Evolutionary conservation across 2,329 filamentous ascomycete species (phyloP).

Genomic region (Phyllosticta citriasiana): DNA sequence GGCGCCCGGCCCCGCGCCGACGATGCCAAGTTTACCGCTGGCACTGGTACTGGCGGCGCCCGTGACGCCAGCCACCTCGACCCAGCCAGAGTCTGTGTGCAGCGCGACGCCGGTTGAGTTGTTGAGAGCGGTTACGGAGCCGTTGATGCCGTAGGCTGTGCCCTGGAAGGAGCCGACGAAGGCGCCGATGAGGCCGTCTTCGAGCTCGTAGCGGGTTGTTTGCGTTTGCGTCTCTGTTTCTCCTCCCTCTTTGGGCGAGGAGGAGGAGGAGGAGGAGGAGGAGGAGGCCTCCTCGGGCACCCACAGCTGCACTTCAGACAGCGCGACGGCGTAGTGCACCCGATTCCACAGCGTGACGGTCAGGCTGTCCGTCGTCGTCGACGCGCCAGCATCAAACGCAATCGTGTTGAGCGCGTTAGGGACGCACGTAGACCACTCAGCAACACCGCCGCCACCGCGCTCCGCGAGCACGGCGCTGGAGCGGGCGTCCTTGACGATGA

Average conservation of each 20-base stretch:
- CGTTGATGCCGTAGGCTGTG: not conserved
- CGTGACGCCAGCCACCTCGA: not conserved
- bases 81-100: not conserved
- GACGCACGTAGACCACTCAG: not conserved
- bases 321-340: not conserved
- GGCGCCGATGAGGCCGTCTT: not conserved
- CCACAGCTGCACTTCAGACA: constrained; percentile 1
- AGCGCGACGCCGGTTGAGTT: not conserved
- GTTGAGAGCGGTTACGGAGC: not conserved
- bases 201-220: not conserved
- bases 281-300: not conserved
- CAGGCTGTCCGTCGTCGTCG: not conserved
- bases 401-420: constrained; percentile 1
- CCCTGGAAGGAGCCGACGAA: not conserved
- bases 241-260: not conserved
- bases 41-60: not conserved
- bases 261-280: not conserved
- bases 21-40: not conserved
- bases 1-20: not conserved
- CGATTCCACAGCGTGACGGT: not conserved
- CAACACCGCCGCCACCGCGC: not conserved
- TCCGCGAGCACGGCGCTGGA: not conserved
- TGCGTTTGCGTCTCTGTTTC: not conserved
- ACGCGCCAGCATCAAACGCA: not conserved
- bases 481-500: not conserved